Conservation (phyloP, 208 protist species). For the Acanthamoeba sp. region DNA sequence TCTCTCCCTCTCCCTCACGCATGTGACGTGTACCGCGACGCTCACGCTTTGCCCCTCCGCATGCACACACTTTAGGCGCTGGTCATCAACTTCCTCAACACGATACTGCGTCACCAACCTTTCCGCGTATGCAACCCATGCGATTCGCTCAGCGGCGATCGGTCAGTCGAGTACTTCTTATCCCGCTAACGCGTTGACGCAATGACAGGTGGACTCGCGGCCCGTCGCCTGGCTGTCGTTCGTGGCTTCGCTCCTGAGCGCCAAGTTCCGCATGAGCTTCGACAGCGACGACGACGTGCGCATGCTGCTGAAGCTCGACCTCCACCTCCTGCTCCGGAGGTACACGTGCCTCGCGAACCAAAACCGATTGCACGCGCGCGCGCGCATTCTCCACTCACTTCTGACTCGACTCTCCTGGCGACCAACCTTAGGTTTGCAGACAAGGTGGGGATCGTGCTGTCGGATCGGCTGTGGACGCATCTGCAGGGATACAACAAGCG, state of each 20-base stretch:
- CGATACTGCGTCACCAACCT: conserved; percentile 59
- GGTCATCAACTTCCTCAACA: conserved; percentile 75
- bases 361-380: neutral
- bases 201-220: conserved; percentile 31
- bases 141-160: neutral
- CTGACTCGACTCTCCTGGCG: neutral
- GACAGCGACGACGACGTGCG: conserved; percentile 23
- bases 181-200: neutral
- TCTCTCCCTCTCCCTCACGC: neutral
- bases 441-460: conserved; percentile 53
- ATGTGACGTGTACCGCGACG: no score
- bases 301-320: neutral
- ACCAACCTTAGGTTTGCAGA: conserved; percentile 20
- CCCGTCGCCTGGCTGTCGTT: conserved; percentile 66
- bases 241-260: conserved; percentile 31
- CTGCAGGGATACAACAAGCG: neutral
- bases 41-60: no score
- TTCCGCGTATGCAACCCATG: neutral
- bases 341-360: neutral
- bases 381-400: neutral
- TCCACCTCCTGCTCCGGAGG: neutral
- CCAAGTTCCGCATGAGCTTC: conserved; percentile 31
- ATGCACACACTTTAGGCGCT: conserved; percentile 22
- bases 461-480: neutral
- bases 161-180: neutral